Conservation (phyloP, 352 stramenopile genomes). For the Globisporangium alternatum region DNA sequence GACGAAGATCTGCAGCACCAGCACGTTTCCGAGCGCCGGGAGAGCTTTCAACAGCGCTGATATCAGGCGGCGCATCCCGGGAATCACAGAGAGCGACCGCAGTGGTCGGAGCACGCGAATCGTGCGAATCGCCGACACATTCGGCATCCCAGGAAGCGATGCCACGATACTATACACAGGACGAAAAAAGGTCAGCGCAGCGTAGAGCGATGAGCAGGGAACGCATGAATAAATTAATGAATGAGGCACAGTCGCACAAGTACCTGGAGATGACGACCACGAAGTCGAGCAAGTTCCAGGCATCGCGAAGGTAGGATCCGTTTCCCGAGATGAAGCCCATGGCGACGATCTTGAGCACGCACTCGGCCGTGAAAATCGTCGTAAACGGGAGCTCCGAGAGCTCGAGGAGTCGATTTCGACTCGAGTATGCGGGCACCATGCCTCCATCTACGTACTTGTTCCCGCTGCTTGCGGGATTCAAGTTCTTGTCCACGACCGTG, state of each 20-base stretch:
- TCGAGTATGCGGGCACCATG: constrained; percentile 40
- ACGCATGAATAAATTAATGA: no score
- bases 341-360: constrained; percentile 89
- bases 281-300: constrained; percentile 93
- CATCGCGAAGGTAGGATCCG: constrained; percentile 78
- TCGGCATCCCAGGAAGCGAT: constrained; percentile 60
- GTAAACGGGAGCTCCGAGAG: constrained; percentile 85
- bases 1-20: constrained; percentile 88
- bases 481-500: constrained; percentile 51
- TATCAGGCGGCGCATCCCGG: constrained; percentile 78
- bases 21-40: constrained; percentile 84
- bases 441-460: constrained; percentile 31
- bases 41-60: constrained; percentile 82
- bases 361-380: constrained; percentile 85
- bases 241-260: no score
- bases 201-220: no score
- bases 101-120: constrained; percentile 88
- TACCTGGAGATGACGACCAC: constrained; percentile 88
- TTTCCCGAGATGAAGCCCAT: constrained; percentile 66
- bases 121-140: constrained; percentile 79
- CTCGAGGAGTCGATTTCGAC: constrained; percentile 59
- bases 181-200: background rate
- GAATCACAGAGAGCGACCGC: constrained; percentile 86
- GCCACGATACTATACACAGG: constrained; percentile 38
- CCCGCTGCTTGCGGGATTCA: constrained; percentile 61